Base-by-base conservation (phyloP, 1,284 basidiomycete species). In the Apiotrichum mycotoxinovorans region DNA sequence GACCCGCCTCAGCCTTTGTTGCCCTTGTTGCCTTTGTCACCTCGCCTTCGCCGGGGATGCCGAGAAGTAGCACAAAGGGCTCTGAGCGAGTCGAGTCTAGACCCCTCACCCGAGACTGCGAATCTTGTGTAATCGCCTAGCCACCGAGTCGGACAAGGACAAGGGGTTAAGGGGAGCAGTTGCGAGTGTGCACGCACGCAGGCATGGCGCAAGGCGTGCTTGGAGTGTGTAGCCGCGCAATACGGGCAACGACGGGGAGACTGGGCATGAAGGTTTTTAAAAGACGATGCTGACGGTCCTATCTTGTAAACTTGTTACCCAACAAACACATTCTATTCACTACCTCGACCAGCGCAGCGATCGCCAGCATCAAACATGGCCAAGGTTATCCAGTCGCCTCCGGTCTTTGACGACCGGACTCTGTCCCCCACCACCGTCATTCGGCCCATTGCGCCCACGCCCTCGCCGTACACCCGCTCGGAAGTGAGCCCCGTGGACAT, bases 401-500 rank as follows among this genome's bases (percentile, higher is more conserved):
- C 23, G 7, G 4, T 10, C 46, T 10, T 25, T n/a, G 11, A 22
- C 22, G 46, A 46, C 45, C 18, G n/a, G 3, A 22, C 25, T 15
- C 11, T 49, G 8, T 51, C 49, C n/a, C 49, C 49, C 12, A 46
- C n/a, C 26, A 20, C 34, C 15, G 37, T 3, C 50, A 40, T 47
- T 17, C 52, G 41, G 27, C 37, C 46, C 14, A 18, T 48, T 18
- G 46, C 46, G 12, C 33, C 46, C 33, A 48, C 33, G 8, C 46
- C 46, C 14, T 7, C 12, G 20, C 20, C 30, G 20, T 22, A 20
- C n/a, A 10, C 40, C 2, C 23, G 48, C 12, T 20, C 42, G 42
- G 34, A 52, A 50, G 20, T 20, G 41, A 25, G 48, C 50, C 48
- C 51, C 51, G 14, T 54, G 48, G 26, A 51, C 59, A 30, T 42